Evolutionary conservation across 129 eudicot genomes (phyloP).

Genomic region (Lonicera japonica): DNA sequence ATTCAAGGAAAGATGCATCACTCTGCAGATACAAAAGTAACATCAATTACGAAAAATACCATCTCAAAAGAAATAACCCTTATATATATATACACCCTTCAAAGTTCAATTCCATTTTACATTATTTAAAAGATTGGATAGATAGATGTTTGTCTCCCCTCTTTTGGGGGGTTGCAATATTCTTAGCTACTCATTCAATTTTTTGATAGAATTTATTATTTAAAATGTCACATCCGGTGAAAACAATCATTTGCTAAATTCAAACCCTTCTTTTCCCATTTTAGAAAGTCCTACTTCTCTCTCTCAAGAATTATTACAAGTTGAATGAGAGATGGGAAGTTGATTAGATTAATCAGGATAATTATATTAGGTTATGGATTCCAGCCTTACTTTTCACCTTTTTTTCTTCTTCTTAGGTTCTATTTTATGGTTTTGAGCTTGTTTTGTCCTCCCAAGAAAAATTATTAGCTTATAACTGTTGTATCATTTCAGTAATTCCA

Average conservation of each 20-base stretch:
- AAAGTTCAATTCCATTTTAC: not conserved
- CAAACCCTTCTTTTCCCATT: not conserved
- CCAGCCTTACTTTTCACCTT: too few species aligned
- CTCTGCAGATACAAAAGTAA: not conserved
- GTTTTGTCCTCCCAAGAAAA: too few species aligned
- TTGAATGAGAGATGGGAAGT: too few species aligned
- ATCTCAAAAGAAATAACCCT: not conserved
- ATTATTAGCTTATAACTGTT: too few species aligned
- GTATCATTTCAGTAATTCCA: too few species aligned
- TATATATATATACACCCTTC: too few species aligned
- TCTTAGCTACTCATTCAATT: not conserved
- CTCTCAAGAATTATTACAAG: too few species aligned
- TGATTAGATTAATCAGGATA: too few species aligned
- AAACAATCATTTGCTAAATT: not conserved
- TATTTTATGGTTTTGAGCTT: too few species aligned
- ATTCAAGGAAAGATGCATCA: not conserved
- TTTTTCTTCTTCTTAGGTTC: too few species aligned
- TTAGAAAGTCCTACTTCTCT: not conserved
- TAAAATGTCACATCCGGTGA: not conserved
- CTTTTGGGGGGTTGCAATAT: not conserved
- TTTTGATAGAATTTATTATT: too few species aligned
- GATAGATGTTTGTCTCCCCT: slow-evolving; percentile 3
- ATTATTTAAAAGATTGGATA: slow-evolving; percentile 2
- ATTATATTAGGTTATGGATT: too few species aligned
- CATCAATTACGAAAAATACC: not conserved